Evolutionary conservation across 176 grass and related monocot species (phyloP), one percentile per base, ranked within the genome.

Genomic region (Pontederia crassipes): DNA sequence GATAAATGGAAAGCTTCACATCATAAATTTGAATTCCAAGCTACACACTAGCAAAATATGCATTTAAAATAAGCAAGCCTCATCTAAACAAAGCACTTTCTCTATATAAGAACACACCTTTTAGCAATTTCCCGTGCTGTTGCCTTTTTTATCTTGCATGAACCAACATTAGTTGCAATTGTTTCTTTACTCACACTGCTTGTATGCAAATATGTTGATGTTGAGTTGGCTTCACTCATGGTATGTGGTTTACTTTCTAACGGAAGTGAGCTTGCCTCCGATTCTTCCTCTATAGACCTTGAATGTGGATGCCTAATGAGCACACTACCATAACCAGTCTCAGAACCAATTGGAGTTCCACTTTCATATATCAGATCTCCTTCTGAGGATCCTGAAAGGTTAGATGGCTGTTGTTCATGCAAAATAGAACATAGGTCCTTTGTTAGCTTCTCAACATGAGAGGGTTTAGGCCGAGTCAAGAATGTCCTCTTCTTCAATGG

Each of bases 391-490:
- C 73, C 83, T 58, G 90, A 84, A 66, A 80, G 70, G 54, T 74
- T 66, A 72, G 72, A 76, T 58, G 73, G 46, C 65, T 79, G 78
- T 54, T 86, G 73, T 72, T 88, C 76, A 56, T 88, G 81, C 71
- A 90, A 74, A 79, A 97, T 97, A 12, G 81, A 85, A 67, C 76
- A 78, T 52, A 97, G 92, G 70, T 97, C 92, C 55, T 91, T 88
- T 12, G 63, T 86, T 78, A 97, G 86, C 52, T 76, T 89, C 72
- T 97, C 81, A 28, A 97, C 76, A 24, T 76, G 64, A 59, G 92
- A 88, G 65, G 75, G 67, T 66, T 83, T 88, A 8, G 58, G 48
- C 45, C 79, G 81, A 55, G 76, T 71, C 11, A 82, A 64, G 75
- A 57, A 71, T 10, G 81, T 96, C 70, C 81, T 83, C 68, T 85